phyloP scores from a whole-genome alignment of 2,329 filamentous ascomycete species.

The Hypoxylon sp. region DNA sequence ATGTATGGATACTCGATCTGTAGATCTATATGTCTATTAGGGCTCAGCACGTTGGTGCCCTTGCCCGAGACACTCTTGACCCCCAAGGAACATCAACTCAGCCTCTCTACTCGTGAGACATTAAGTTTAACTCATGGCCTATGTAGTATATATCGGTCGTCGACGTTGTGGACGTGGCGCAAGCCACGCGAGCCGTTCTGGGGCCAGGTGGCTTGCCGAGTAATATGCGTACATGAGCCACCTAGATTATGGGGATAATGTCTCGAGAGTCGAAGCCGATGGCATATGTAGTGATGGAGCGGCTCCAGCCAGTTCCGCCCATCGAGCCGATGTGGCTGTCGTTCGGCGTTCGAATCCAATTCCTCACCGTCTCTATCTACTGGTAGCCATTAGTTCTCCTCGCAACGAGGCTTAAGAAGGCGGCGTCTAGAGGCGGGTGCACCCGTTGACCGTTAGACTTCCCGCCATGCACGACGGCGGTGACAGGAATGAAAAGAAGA shows the following conservation, averaged over 20 bases:
- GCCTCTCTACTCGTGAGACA: background rate
- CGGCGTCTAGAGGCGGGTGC: constrained; percentile 9
- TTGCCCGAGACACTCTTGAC: background rate
- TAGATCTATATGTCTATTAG: background rate
- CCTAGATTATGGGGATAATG: background rate
- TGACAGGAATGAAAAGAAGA: background rate
- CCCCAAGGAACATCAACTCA: background rate
- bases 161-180: background rate
- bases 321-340: background rate
- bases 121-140: background rate
- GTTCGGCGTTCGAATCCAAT: background rate
- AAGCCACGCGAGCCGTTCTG: background rate
- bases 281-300: background rate
- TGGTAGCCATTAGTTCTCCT: background rate
- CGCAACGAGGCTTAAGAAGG: constrained; percentile 6
- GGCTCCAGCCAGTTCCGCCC: background rate
- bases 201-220: background rate
- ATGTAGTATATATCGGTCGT: too few relatives aligned
- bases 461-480: constrained; percentile 4
- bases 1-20: background rate
- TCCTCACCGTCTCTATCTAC: background rate
- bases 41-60: too few relatives aligned
- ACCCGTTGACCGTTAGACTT: constrained; percentile 31
- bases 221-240: background rate
- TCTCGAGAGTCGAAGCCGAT: background rate